Evolutionary conservation across 2,329 filamentous ascomycete genomes (phyloP).

Genomic region (Geosmithia putterillii): DNA sequence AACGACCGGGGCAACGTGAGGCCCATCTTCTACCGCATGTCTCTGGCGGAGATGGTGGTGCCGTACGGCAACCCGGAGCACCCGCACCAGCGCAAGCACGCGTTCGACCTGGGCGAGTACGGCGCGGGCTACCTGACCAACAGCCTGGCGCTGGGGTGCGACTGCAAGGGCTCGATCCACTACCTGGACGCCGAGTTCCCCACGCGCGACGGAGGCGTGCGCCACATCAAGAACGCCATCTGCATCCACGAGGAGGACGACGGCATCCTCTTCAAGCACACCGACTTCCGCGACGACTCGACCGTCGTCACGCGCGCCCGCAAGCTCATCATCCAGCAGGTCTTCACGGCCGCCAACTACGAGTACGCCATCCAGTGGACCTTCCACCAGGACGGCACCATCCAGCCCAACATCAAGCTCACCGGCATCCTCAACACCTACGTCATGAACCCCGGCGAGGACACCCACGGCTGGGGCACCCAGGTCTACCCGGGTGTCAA

Average conservation of each 20-base stretch:
- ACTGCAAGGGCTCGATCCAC: constrained; percentile 84
- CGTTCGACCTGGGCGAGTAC: constrained; percentile 71
- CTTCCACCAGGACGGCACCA: constrained; percentile 62
- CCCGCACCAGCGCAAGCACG: constrained; percentile 71
- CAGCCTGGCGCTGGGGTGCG: constrained; percentile 62
- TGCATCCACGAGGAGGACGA: constrained; percentile 92
- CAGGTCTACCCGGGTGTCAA: constrained; percentile 80
- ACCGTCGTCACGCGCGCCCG: constrained; percentile 75
- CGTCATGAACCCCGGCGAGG: constrained; percentile 65
- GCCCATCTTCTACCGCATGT: constrained; percentile 79
- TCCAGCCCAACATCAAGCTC: constrained; percentile 84
- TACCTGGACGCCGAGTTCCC: constrained; percentile 85
- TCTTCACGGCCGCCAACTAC: constrained; percentile 94
- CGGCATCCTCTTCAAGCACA: constrained; percentile 89
- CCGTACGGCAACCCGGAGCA: constrained; percentile 75
- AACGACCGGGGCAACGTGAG: constrained; percentile 70
- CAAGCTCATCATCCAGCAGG: constrained; percentile 78
- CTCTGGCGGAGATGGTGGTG: constrained; percentile 87
- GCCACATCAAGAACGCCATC: constrained; percentile 83
- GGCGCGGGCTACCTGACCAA: constrained; percentile 79
- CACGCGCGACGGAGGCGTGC: constrained; percentile 60
- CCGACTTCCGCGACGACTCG: constrained; percentile 83
- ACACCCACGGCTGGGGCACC: constrained; percentile 78
- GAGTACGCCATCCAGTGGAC: constrained; percentile 53
- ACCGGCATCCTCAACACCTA: constrained; percentile 93